Evolutionary conservation across 1,284 basidiomycete species (phyloP).

Genomic region (Tylopilus sp.): DNA sequence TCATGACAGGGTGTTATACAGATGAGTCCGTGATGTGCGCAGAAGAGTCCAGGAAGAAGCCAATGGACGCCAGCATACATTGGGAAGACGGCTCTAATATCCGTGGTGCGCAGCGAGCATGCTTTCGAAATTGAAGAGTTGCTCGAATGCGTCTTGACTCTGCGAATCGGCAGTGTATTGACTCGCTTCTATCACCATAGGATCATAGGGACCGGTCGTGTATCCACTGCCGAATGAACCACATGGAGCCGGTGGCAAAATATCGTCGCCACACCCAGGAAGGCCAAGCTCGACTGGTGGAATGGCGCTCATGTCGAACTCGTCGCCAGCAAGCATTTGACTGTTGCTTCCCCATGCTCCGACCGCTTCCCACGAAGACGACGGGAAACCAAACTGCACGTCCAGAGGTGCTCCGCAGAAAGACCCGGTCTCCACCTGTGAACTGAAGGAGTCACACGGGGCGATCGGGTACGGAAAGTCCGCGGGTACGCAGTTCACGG

Average conservation of each 20-base stretch:
- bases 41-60: constrained; percentile 27
- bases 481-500: constrained; percentile 15
- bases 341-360: constrained; percentile 33
- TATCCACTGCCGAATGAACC: constrained; percentile 24
- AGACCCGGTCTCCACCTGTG: constrained; percentile 11
- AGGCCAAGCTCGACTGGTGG: constrained; percentile 47
- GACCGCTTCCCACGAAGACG: constrained; percentile 34
- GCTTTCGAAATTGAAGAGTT: constrained; percentile 33
- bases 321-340: constrained; percentile 40
- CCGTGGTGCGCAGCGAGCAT: constrained; percentile 33
- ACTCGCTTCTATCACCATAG: constrained; percentile 25
- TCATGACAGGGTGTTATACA: constrained; percentile 29
- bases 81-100: constrained; percentile 30
- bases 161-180: constrained; percentile 30
- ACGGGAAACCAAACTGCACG: constrained; percentile 32
- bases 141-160: constrained; percentile 31
- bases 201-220: constrained; percentile 22
- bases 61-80: constrained; percentile 39
- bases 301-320: constrained; percentile 46
- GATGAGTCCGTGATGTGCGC: constrained; percentile 26
- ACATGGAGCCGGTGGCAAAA: constrained; percentile 8
- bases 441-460: constrained; percentile 16
- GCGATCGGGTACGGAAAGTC: constrained; percentile 23
- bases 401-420: constrained; percentile 25
- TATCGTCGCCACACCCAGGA: constrained; percentile 30